phyloP scores from a whole-genome alignment of 306 rosid species.

The Sechiopsis laciniata region DNA sequence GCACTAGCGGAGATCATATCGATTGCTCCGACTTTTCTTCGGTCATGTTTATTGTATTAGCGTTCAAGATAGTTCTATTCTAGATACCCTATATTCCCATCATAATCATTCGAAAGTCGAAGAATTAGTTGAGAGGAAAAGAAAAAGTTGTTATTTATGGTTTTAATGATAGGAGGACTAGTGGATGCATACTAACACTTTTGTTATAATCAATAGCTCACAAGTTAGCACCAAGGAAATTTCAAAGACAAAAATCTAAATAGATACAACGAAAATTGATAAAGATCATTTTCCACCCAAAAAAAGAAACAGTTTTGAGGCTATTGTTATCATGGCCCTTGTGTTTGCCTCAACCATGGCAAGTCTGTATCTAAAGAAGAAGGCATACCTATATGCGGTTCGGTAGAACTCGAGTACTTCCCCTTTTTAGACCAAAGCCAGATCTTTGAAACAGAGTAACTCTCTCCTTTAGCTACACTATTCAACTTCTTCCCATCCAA shows the following conservation, averaged over 20 bases:
- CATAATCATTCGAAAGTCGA: not conserved
- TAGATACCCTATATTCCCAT: not conserved
- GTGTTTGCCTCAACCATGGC: slow-evolving; percentile 57
- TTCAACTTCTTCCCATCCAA: slow-evolving; percentile 70
- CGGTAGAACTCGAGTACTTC: slow-evolving; percentile 48
- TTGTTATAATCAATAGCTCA: slow-evolving; percentile 12
- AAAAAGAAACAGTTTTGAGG: slow-evolving; percentile 24
- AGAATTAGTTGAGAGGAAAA: not conserved
- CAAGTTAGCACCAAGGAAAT: slow-evolving; percentile 3
- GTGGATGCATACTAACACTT: not conserved
- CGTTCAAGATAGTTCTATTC: not conserved
- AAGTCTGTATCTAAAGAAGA: slow-evolving; percentile 54
- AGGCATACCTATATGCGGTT: slow-evolving; percentile 54
- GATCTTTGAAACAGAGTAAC: slow-evolving; percentile 91
- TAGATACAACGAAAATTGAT: slow-evolving; percentile 29
- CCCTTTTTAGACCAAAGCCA: slow-evolving; percentile 95
- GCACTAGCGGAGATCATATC: not conserved
- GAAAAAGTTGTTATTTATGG: not conserved
- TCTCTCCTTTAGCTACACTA: slow-evolving; percentile 80
- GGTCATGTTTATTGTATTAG: not conserved
- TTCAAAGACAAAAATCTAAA: not conserved
- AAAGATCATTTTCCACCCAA: slow-evolving; percentile 30
- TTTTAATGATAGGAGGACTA: not conserved
- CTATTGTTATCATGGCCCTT: slow-evolving; percentile 49
- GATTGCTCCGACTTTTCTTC: not conserved